A percentile compares a stretch with the other conserved stretches of the same genome.
phyloP scores from a whole-genome alignment of 1,284 basidiomycete species.

The Sutorius eximius region DNA sequence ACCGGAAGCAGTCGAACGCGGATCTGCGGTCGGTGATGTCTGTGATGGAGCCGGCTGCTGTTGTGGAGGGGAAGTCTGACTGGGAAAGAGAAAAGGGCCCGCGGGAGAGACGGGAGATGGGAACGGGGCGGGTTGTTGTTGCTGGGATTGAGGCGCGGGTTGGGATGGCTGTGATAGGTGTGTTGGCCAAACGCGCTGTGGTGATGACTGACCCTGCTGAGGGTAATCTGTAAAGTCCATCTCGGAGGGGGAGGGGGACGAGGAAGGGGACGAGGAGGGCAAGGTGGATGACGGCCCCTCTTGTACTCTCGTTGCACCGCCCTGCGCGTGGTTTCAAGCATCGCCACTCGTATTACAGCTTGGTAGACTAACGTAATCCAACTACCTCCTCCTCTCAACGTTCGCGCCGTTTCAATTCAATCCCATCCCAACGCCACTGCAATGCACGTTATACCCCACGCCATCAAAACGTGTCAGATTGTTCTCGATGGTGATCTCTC shows the following conservation, averaged over 20 bases:
- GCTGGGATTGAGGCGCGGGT: background rate
- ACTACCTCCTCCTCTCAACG: background rate
- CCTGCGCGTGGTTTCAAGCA: constrained; percentile 1
- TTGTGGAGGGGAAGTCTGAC: constrained; percentile 31
- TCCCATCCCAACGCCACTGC: background rate
- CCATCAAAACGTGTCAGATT: constrained; percentile 28
- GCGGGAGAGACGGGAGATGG: constrained; percentile 25
- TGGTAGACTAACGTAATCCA: constrained; percentile 1
- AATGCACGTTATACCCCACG: constrained; percentile 13
- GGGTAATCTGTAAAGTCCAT: constrained; percentile 24
- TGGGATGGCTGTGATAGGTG: constrained; percentile 4
- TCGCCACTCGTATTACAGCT: constrained; percentile 10
- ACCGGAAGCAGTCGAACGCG: constrained; percentile 23
- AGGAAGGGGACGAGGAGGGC: too few species aligned
- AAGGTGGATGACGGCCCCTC: background rate
- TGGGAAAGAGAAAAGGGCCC: constrained; percentile 22
- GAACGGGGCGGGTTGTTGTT: constrained; percentile 17
- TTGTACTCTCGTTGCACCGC: constrained; percentile 22
- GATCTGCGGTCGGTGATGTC: constrained; percentile 22
- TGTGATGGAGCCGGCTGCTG: constrained; percentile 21
- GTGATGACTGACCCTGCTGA: constrained; percentile 2
- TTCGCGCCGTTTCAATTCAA: constrained; percentile 4
- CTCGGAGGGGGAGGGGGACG: background rate
- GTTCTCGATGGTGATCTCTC: background rate
- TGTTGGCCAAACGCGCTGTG: constrained; percentile 17